Evolutionary conservation across 805 yeast species (phyloP).

Genomic region (Saturnispora ahearnii): DNA sequence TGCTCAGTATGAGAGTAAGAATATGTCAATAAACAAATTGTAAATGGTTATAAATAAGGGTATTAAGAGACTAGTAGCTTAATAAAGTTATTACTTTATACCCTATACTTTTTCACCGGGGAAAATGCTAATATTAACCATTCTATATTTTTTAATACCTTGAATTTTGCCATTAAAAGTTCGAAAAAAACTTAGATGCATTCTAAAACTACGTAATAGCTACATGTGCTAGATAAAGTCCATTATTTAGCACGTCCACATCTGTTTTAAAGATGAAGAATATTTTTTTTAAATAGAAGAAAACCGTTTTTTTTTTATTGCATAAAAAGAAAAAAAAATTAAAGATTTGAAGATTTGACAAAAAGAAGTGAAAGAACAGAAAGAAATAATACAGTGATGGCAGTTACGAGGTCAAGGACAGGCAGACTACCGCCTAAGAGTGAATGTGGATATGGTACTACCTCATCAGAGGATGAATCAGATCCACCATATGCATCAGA

Average conservation of each 20-base stretch:
- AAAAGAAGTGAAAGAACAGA: not conserved
- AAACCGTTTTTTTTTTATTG: not conserved
- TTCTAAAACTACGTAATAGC: no score
- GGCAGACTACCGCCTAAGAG: not conserved
- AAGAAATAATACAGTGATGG: not conserved
- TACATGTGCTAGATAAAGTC: no score
- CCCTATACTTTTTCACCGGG: no score
- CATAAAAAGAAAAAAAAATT: not conserved
- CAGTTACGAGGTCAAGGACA: conserved; percentile 1
- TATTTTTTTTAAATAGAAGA: not conserved
- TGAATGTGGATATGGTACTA: not conserved
- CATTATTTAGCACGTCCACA: not conserved
- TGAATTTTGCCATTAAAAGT: no score
- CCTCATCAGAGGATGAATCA: conserved; percentile 2
- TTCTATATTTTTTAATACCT: no score
- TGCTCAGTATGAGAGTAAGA: no score
- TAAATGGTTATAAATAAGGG: no score
- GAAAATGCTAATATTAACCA: no score
- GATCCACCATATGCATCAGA: not conserved
- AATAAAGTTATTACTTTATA: no score
- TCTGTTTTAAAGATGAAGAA: not conserved
- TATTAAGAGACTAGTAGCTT: no score
- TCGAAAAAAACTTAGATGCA: no score
- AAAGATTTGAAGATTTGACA: not conserved
- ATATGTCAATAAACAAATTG: no score